A percentile compares a stretch with the other conserved stretches of the same genome.
Evolutionary conservation across 306 rosid genomes (phyloP).

Genomic region (Parietaria judaica): DNA sequence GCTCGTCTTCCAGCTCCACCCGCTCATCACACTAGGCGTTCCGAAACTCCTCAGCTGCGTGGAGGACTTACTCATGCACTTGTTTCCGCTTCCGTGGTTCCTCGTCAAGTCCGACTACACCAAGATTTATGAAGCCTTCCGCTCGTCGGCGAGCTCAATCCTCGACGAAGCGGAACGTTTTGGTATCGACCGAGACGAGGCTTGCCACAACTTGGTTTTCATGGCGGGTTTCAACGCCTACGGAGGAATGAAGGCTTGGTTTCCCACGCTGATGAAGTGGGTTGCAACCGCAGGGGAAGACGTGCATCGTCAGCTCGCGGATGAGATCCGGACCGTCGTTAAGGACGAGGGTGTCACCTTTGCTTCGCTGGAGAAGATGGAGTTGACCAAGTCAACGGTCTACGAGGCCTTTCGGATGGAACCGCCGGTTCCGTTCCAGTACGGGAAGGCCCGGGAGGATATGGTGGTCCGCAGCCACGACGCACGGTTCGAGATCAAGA

Average conservation of each 20-base stretch:
- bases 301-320: slow-evolving; percentile 36
- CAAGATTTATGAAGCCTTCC: slow-evolving; percentile 34
- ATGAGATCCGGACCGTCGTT: slow-evolving; percentile 41
- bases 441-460: slow-evolving; percentile 58
- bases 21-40: slow-evolving; percentile 30
- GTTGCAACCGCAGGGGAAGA: slow-evolving; percentile 39
- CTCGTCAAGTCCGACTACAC: slow-evolving; percentile 35
- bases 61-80: slow-evolving; percentile 44
- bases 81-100: slow-evolving; percentile 38
- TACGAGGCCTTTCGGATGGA: slow-evolving; percentile 57
- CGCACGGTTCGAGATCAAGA: slow-evolving; percentile 49
- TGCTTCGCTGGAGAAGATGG: slow-evolving; percentile 35
- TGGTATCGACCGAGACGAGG: slow-evolving; percentile 49
- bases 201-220: slow-evolving; percentile 60
- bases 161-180: slow-evolving; percentile 47
- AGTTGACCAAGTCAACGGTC: slow-evolving; percentile 53
- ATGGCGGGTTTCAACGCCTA: slow-evolving; percentile 56
- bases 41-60: slow-evolving; percentile 35
- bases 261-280: slow-evolving; percentile 56
- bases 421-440: slow-evolving; percentile 71
- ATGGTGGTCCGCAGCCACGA: slow-evolving; percentile 46
- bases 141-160: slow-evolving; percentile 14
- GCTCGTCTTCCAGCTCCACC: slow-evolving; percentile 49
- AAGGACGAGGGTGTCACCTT: slow-evolving; percentile 29
- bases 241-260: slow-evolving; percentile 50